Conservation (phyloP, 202 grass and related monocot genomes). For the Carex arenaria region DNA sequence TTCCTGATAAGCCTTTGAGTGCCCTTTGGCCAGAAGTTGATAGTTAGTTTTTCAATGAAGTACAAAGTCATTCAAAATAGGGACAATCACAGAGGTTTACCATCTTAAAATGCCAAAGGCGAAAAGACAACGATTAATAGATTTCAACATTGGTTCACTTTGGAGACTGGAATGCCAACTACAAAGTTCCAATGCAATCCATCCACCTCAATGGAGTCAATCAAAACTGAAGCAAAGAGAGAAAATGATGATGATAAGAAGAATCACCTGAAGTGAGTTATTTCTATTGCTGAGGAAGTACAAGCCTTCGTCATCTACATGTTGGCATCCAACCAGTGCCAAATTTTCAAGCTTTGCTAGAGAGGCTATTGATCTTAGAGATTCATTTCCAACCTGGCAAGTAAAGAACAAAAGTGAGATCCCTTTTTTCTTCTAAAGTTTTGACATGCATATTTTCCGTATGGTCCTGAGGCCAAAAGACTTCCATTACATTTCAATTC, state of each 20-base stretch:
- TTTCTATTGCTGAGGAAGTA: constrained; percentile 62
- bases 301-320: constrained; percentile 82
- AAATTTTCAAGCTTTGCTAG: constrained; percentile 78
- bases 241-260: neutral
- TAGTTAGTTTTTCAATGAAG: neutral
- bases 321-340: constrained; percentile 69
- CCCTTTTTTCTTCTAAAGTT: neutral
- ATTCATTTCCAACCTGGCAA: constrained; percentile 66
- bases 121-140: neutral
- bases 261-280: constrained; percentile 58
- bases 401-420: constrained; percentile 6
- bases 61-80: neutral
- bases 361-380: constrained; percentile 80
- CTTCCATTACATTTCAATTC: neutral
- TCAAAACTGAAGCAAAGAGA: neutral
- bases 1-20: neutral
- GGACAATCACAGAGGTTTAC: neutral
- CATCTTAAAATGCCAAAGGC: neutral
- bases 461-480: neutral
- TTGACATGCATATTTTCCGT: neutral
- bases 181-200: neutral
- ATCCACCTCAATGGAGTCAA: neutral
- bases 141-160: neutral
- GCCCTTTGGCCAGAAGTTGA: neutral
- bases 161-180: neutral